Percentiles rank a stretch among this genome's conserved stretches.
Evolutionary conservation across 1,139 yeast genomes (phyloP).

Genomic region (Pichia sp.): DNA sequence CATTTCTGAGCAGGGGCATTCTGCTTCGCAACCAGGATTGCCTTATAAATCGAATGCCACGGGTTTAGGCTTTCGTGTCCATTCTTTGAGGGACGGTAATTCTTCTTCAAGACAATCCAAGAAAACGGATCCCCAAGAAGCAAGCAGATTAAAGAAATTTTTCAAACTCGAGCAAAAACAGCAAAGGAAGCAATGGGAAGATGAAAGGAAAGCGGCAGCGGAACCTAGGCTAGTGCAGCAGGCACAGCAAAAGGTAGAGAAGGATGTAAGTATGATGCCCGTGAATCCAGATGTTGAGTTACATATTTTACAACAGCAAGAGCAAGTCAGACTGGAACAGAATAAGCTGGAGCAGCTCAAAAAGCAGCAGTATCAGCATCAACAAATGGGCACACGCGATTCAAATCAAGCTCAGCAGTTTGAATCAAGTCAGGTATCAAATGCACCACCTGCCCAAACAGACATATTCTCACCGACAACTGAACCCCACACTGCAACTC

Average conservation of each 20-base stretch:
- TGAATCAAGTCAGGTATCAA: not conserved
- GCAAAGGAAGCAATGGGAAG: slow-evolving; percentile 17
- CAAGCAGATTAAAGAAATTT: slow-evolving; percentile 11
- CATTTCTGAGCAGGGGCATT: not conserved
- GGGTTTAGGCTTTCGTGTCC: slow-evolving; percentile 22
- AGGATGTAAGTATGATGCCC: slow-evolving; percentile 14
- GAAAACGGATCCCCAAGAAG: slow-evolving; percentile 10
- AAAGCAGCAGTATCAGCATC: not conserved
- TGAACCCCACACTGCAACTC: not conserved
- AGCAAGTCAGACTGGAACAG: slow-evolving; percentile 1
- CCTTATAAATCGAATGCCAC: slow-evolving; percentile 19
- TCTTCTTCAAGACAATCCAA: slow-evolving; percentile 1
- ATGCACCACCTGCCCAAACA: not conserved
- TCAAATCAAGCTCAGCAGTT: not conserved
- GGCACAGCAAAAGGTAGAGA: slow-evolving; percentile 7
- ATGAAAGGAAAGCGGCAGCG: slow-evolving; percentile 13
- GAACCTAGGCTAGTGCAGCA: slow-evolving; percentile 3
- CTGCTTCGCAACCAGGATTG: slow-evolving; percentile 8
- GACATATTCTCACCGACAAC: not conserved
- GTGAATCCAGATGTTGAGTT: slow-evolving; percentile 13
- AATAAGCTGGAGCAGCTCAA: not conserved
- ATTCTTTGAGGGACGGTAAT: slow-evolving; percentile 21
- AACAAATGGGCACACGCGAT: not conserved
- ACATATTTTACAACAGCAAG: slow-evolving; percentile 2
- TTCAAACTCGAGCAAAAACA: slow-evolving; percentile 15